Base-by-base conservation (phyloP, 1,284 basidiomycete genomes). In the Athelia psychrophila region DNA sequence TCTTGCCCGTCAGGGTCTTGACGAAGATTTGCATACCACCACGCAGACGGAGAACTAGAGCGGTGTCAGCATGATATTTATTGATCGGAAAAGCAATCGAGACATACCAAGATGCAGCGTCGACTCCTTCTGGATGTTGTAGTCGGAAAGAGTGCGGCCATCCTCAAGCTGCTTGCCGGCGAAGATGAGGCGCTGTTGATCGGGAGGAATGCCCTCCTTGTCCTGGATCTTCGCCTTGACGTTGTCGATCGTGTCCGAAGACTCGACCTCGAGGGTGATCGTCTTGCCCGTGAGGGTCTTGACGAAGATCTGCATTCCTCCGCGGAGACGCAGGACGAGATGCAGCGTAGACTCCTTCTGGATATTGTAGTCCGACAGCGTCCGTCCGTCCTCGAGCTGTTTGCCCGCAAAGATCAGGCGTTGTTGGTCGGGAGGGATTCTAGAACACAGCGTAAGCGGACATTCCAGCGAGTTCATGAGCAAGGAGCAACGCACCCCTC, bases 11-110 rank as follows among this genome's bases (percentile, higher is more conserved):
- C 53, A 95, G 75, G 53, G 85, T 88, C 76, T 93, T 93, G 55
- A 93, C 91, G 64, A 93, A 92, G 62, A 92, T 91, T 63, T 92
- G 89, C 90, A 91, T 91, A 23, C 91, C 92, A 64, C 91, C 91
- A 70, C 91, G 88, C 49, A 94, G 84, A 72, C 91, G 89, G 58
- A 95, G 84, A 44, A 84, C 83, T n/a, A n/a, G n/a, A n/a, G n/a
- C n/a, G n/a, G n/a, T 52, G 60, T 75, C 74, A 77, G n/a, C 53
- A 77, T 73, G 59, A 79, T 51, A 1, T 56, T 44, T n/a, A n/a
- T 9, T 33, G 25, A 49, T 48, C n/a, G 19, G 23, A 57, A 63
- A 30, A 44, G 64, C 60, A 80, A 35, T 18, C 12, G 18, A 12
- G 33, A 18, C 33, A 12, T 35, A 35, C 33, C 33, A 23, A 94